phyloP scores from a whole-genome alignment of 768 basidiomycete genomes.

The Hygrocybe coccinea region DNA sequence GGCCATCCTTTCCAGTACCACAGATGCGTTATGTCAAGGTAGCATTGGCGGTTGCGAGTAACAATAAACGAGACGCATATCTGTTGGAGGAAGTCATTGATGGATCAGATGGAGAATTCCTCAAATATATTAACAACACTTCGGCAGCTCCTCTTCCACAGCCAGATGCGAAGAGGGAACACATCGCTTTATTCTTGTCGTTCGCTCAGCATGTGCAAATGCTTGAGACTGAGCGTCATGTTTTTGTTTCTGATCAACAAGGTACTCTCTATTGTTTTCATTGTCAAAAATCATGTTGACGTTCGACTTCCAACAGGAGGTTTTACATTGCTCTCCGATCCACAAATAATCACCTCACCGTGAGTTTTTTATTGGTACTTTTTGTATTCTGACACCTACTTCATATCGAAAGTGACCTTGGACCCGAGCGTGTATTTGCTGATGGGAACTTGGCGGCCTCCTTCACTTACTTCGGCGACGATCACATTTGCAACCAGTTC shows the following conservation, averaged over 20 bases:
- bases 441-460: not conserved
- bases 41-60: conserved; percentile 1
- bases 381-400: no score
- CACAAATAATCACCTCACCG: conserved; percentile 5
- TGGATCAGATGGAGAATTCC: conserved; percentile 11
- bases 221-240: conserved; percentile 16
- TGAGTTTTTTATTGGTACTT: not conserved
- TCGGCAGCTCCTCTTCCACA: conserved; percentile 10
- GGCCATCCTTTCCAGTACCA: not conserved
- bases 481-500: conserved; percentile 4
- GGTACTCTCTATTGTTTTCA: conserved; percentile 8
- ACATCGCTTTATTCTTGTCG: conserved; percentile 15
- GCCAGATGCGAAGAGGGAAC: not conserved
- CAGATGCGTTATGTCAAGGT: conserved; percentile 5
- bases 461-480: not conserved
- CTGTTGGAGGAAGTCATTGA: conserved; percentile 18
- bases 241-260: conserved; percentile 26
- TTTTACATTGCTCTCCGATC: conserved; percentile 1
- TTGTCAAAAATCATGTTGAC: not conserved
- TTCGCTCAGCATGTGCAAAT: conserved; percentile 28
- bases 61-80: conserved; percentile 6
- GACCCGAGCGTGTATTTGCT: not conserved
- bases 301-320: not conserved
- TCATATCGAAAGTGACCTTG: not conserved
- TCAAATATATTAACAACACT: conserved; percentile 25